Conservation (phyloP, 2,329 filamentous ascomycete genomes). For the Talaromyces sp. region DNA sequence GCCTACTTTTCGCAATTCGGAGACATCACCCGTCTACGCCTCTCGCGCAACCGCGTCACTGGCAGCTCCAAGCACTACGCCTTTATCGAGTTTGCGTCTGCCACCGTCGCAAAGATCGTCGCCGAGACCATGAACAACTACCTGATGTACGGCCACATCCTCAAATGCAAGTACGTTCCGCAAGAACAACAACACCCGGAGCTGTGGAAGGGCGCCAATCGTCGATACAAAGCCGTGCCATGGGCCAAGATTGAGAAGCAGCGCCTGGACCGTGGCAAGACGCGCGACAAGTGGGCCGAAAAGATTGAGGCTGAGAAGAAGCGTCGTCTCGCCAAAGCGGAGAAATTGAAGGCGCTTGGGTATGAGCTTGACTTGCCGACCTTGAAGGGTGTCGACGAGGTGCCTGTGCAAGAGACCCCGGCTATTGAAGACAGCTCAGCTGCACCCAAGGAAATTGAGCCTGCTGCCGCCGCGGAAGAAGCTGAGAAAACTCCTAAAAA, state of each 20-base stretch:
- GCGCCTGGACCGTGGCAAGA: conserved; percentile 65
- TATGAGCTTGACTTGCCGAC: conserved; percentile 76
- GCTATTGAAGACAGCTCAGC: conserved; percentile 21
- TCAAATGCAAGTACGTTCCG: conserved; percentile 78
- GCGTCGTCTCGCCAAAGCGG: conserved; percentile 62
- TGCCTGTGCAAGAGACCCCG: conserved; percentile 36
- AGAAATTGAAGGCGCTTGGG: conserved; percentile 71
- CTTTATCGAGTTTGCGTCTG: conserved; percentile 78
- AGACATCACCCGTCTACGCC: conserved; percentile 67
- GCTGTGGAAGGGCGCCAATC: conserved; percentile 85
- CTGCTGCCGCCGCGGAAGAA: conserved; percentile 19
- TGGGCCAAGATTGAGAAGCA: conserved; percentile 80
- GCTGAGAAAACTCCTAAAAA: conserved; percentile 26
- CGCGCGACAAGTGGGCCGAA: conserved; percentile 71
- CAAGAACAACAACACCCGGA: conserved; percentile 71
- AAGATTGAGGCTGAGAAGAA: conserved; percentile 68
- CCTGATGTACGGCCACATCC: conserved; percentile 85
- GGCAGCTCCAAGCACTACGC: conserved; percentile 90
- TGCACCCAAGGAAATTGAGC: conserved; percentile 16
- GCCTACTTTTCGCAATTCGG: conserved; percentile 94
- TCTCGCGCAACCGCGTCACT: conserved; percentile 88
- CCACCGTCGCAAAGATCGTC: conserved; percentile 82
- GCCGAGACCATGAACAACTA: conserved; percentile 98
- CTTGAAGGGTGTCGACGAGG: conserved; percentile 59
- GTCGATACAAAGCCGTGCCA: conserved; percentile 81